These are phyloP conservation scores for Metschnikowia aberdeeniae DNA, from an alignment of 805 yeast genomes.

Conservation along the genomic window DNA sequence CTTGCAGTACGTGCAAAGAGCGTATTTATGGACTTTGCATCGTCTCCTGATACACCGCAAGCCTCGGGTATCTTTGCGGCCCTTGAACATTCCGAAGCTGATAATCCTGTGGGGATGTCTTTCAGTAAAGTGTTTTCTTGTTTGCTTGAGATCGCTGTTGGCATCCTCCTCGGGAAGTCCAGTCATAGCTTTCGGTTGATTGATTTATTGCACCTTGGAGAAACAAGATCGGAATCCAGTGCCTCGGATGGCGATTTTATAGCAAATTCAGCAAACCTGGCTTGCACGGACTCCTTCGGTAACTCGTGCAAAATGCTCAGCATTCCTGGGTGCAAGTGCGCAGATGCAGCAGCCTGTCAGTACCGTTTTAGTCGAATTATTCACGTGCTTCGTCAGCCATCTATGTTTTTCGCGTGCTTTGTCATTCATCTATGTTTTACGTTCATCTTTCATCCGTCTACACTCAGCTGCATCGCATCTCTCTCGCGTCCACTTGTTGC, in stretches of 20 bases:
- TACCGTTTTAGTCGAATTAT: too few relatives aligned
- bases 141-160: too few relatives aligned
- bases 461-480: too few relatives aligned
- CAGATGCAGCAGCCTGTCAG: background rate
- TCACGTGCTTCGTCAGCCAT: too few relatives aligned
- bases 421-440: too few relatives aligned
- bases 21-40: constrained; percentile 11
- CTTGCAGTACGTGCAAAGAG: constrained; percentile 14
- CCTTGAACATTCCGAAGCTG: constrained; percentile 20
- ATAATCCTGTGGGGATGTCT: constrained; percentile 1
- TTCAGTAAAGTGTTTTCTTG: background rate
- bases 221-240: too few relatives aligned
- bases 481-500: background rate
- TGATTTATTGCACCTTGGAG: too few relatives aligned
- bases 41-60: constrained; percentile 16
- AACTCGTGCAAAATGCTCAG: background rate
- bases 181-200: too few relatives aligned
- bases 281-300: background rate
- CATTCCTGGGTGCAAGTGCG: constrained; percentile 2
- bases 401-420: too few relatives aligned
- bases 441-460: too few relatives aligned
- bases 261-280: background rate
- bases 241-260: background rate
- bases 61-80: constrained; percentile 19
- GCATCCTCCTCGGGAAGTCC: too few relatives aligned